These are phyloP conservation scores for Colletotrichum cordylinicola DNA, from an alignment of 2,329 filamentous ascomycete genomes.

Conservation along the genomic window DNA sequence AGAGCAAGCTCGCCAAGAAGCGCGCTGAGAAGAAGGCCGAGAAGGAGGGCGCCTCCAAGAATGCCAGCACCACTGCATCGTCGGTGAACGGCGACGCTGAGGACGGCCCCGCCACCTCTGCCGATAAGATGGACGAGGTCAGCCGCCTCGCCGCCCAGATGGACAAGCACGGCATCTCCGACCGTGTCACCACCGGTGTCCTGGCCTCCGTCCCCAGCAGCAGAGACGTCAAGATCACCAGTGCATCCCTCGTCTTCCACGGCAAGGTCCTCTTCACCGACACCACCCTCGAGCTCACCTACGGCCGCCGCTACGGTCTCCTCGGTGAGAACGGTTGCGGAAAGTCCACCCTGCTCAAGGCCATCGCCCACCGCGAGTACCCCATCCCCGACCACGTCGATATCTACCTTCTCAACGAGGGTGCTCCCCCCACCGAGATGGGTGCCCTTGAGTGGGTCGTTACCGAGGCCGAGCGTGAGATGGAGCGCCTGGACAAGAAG, in stretches of 20 bases:
- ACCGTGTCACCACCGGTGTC: constrained; percentile 98
- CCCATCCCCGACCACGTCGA: constrained; percentile 96
- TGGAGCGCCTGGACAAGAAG: constrained; percentile 86
- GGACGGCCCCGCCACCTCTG: constrained; percentile 73
- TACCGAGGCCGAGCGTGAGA: constrained; percentile 88
- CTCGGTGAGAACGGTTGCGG: constrained; percentile 99
- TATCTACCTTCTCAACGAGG: constrained; percentile 98
- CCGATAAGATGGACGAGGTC: constrained; percentile 78
- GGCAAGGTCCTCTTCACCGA: constrained; percentile 95
- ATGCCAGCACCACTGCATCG: constrained; percentile 53
- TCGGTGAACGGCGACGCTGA: constrained; percentile 77
- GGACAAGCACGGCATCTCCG: constrained; percentile 94
- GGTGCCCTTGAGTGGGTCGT: constrained; percentile 98
- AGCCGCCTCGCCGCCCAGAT: constrained; percentile 90
- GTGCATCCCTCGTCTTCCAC: constrained; percentile 94
- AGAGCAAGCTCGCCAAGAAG: constrained; percentile 61
- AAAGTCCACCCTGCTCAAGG: constrained; percentile 97
- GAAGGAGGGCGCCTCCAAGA: constrained; percentile 72
- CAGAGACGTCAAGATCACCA: constrained; percentile 97
- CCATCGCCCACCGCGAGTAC: constrained; percentile 91
- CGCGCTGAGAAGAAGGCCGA: constrained; percentile 40
- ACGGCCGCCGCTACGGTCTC: constrained; percentile 90
- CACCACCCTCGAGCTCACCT: constrained; percentile 90
- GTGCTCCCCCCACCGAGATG: constrained; percentile 85
- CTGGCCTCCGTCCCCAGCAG: constrained; percentile 83